Base-by-base conservation (phyloP, 805 yeast genomes). In the Myxozyma lipomycoides region DNA sequence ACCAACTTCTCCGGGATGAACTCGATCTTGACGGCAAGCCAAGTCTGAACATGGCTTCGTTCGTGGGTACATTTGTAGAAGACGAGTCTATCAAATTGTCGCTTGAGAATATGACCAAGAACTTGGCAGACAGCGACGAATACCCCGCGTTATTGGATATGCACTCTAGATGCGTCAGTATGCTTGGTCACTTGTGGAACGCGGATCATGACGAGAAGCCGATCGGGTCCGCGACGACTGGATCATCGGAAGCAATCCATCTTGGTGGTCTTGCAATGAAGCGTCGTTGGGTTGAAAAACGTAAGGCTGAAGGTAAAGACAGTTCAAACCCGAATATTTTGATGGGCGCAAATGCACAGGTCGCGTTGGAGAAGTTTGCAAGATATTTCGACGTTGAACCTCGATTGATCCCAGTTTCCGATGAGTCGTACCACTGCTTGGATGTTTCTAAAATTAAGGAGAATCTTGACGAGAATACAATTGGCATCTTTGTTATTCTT, bases 321-420 rank as follows among this genome's bases (percentile, higher is more conserved):
- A 69, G 66, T 44, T 76, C 69, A 23, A 78, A 78, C 48, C 97
- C 96, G 49, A 89, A 89, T 68, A 86, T 89, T 63, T 70, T 89
- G 56, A 88, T 89, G 96, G 95, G 95, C 7, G 74, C 91, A 30
- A 86, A 91, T 68, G 93, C 91, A 48, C 97, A 89, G 70, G 96
- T 90, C 42, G 96, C 96, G 0, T 73, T 90, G 62, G 96, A 89
- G 70, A 89, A 89, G 72, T 90, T 90, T 70, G 96, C 96, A 15
- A 75, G 95, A 45, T 89, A 89, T 70, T 90, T 89, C 69, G 96
- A 89, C 62, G 96, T 89, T 42, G 96, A 89, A 65, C 78, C 85
- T 55, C 76, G 95, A 61, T 67, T 86, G 57, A 76, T 90, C 52
- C 82, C 84, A 12, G 87, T 87, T 25, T 73, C 75, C 22, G 75